A percentile compares a stretch with the other conserved stretches of the same genome.
These are phyloP conservation scores for Sugiyamaella japonica DNA, from an alignment of 1,139 yeast genomes.

Conservation along the genomic window DNA sequence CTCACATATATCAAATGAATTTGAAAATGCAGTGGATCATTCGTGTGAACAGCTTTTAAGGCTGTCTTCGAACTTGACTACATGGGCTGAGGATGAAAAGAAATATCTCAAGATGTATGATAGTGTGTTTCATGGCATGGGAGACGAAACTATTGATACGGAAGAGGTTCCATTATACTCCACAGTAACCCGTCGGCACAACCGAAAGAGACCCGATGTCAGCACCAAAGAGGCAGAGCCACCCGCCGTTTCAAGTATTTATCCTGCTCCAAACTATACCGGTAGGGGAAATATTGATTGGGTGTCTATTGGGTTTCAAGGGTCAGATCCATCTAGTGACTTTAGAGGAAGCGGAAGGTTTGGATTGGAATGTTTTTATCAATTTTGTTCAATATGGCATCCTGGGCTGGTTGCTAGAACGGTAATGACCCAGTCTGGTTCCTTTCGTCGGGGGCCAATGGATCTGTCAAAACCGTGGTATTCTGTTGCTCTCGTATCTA, in stretches of 20 bases:
- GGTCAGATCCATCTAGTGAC: constrained; percentile 42
- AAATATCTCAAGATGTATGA: constrained; percentile 19
- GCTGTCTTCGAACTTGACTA: constrained; percentile 2
- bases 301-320: constrained; percentile 44
- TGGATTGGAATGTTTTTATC: constrained; percentile 36
- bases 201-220: not conserved
- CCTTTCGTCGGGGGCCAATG: constrained; percentile 22
- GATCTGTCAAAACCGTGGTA: constrained; percentile 38
- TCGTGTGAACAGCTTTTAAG: not conserved
- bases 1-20: not conserved
- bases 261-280: constrained; percentile 2
- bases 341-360: constrained; percentile 42
- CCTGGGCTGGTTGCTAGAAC: constrained; percentile 19
- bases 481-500: constrained; percentile 42
- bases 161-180: not conserved
- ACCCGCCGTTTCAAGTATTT: not conserved
- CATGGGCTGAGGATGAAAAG: constrained; percentile 19
- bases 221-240: not conserved
- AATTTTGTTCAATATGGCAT: constrained; percentile 26
- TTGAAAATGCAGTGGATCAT: not conserved
- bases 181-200: not conserved
- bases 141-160: not conserved
- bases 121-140: constrained; percentile 11
- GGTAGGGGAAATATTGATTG: constrained; percentile 34
- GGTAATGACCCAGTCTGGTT: constrained; percentile 35